Conservation (phyloP, 2,329 filamentous ascomycete species). For the Beauveria sp. region DNA sequence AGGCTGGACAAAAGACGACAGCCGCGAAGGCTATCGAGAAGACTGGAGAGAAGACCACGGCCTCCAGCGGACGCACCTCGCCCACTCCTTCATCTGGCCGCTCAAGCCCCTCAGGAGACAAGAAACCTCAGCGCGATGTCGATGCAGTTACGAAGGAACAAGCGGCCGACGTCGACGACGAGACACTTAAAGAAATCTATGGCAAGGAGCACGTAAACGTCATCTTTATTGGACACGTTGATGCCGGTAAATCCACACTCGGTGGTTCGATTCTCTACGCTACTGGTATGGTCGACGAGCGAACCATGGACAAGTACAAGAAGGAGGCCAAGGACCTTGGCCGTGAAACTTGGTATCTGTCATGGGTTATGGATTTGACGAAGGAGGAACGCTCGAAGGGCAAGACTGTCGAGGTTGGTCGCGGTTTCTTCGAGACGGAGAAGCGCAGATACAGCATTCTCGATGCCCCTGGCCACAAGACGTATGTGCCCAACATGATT, state of each 20-base stretch:
- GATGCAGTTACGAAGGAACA: slow-evolving; percentile 82
- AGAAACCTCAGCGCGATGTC: slow-evolving; percentile 54
- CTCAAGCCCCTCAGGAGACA: slow-evolving; percentile 64
- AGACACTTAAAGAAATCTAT: slow-evolving; percentile 86
- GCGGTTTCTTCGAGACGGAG: slow-evolving; percentile 94
- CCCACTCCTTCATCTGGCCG: slow-evolving; percentile 77
- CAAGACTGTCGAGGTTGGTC: slow-evolving; percentile 95
- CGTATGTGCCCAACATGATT: slow-evolving; percentile 97
- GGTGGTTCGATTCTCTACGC: slow-evolving; percentile 88
- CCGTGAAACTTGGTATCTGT: slow-evolving; percentile 97
- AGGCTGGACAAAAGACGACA: slow-evolving; percentile 74
- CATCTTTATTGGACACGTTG: slow-evolving; percentile 96
- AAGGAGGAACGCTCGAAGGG: slow-evolving; percentile 95
- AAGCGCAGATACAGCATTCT: slow-evolving; percentile 94
- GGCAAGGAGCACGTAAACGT: slow-evolving; percentile 92
- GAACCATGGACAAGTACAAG: slow-evolving; percentile 98
- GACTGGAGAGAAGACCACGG: slow-evolving; percentile 57
- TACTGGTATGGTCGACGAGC: slow-evolving; percentile 98
- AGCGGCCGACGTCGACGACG: slow-evolving; percentile 60
- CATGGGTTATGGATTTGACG: slow-evolving; percentile 94
- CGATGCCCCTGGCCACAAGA: slow-evolving; percentile 96
- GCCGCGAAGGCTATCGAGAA: slow-evolving; percentile 90
- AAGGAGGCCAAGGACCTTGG: slow-evolving; percentile 92
- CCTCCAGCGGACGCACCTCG: slow-evolving; percentile 61
- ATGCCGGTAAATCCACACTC: slow-evolving; percentile 94